Conservation (phyloP, 768 basidiomycete genomes). For the Lactarius vividus region DNA sequence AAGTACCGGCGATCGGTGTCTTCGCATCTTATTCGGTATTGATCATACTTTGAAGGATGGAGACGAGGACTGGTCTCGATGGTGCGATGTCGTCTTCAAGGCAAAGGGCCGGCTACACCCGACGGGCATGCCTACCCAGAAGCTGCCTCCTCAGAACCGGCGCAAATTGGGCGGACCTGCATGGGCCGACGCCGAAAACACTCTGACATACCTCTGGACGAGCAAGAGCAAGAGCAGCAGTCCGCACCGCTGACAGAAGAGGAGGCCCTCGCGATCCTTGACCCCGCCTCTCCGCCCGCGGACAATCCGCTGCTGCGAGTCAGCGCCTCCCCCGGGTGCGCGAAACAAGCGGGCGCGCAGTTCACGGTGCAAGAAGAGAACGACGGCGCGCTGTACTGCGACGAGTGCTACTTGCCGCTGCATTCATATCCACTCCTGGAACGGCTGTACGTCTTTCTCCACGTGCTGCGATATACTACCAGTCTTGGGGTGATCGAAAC, state of each 20-base stretch:
- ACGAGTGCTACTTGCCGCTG: conserved; percentile 88
- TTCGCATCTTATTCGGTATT: conserved; percentile 4
- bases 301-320: conserved; percentile 18
- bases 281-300: conserved; percentile 14
- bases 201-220: not conserved
- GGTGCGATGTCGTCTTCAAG: conserved; percentile 82
- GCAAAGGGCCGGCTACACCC: conserved; percentile 60
- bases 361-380: conserved; percentile 32
- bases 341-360: conserved; percentile 31
- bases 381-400: conserved; percentile 60
- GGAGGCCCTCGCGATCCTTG: conserved; percentile 45
- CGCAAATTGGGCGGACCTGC: conserved; percentile 57
- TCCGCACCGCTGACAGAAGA: conserved; percentile 43
- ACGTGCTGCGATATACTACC: conserved; percentile 83
- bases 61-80: conserved; percentile 84
- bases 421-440: conserved; percentile 93
- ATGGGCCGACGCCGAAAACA: not conserved
- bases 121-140: conserved; percentile 40
- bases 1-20: conserved; percentile 17
- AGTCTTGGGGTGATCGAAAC: too few relatives aligned
- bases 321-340: conserved; percentile 23
- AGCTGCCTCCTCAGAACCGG: conserved; percentile 59
- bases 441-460: conserved; percentile 91
- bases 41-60: conserved; percentile 58
- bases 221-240: conserved; percentile 1